Evolutionary conservation across 73 alveolate genomes (phyloP).

Genomic region (Tetrahymena thermophila): DNA sequence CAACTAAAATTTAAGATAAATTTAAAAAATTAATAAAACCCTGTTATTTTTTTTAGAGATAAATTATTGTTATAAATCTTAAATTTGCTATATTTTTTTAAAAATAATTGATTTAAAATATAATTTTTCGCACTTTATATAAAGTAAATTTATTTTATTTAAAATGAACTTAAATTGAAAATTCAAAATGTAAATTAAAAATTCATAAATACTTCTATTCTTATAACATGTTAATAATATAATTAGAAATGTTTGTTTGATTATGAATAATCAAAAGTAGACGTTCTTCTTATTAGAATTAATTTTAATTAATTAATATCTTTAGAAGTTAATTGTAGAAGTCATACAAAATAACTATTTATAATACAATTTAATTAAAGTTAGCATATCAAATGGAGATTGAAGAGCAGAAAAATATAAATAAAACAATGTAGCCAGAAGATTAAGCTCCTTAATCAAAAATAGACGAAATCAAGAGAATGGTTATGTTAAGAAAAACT

Average conservation of each 20-base stretch:
- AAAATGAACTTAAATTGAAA: too few species aligned
- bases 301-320: neutral
- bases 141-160: too few species aligned
- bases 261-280: neutral
- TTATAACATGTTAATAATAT: too few species aligned
- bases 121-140: too few species aligned
- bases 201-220: too few species aligned
- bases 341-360: neutral
- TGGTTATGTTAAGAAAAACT: neutral
- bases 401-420: neutral
- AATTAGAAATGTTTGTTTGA: neutral
- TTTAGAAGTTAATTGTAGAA: neutral
- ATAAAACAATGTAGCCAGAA: neutral
- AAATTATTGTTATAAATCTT: too few species aligned
- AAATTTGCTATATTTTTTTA: too few species aligned
- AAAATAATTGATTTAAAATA: too few species aligned
- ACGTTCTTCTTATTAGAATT: neutral
- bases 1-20: too few species aligned
- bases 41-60: too few species aligned
- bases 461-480: neutral
- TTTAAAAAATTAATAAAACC: too few species aligned
- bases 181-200: too few species aligned
- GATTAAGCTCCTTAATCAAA: neutral
- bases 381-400: neutral
- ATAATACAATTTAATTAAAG: neutral